Conservation (phyloP, 441 rosid genomes). For the Adansonia rubrostipa region DNA sequence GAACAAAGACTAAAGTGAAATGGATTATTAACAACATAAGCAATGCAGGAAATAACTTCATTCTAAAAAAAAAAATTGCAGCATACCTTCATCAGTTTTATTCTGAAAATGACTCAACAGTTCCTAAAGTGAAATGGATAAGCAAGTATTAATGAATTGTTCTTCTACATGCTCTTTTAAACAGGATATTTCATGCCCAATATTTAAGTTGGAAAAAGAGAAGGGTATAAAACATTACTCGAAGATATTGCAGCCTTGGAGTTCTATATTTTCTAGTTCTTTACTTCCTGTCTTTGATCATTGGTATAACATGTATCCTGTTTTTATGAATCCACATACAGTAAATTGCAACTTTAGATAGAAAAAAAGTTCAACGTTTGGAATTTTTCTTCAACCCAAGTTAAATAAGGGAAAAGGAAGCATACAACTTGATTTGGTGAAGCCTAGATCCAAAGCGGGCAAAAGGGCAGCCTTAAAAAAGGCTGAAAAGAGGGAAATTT, state of each 20-base stretch:
- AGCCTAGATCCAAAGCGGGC: too few species aligned
- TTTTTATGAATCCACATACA: background rate
- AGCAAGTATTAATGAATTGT: background rate
- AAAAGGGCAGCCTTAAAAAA: background rate
- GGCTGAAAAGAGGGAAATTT: background rate
- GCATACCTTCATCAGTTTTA: constrained; percentile 68
- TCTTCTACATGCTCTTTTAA: background rate
- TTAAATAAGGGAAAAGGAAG: too few species aligned
- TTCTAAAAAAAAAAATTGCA: background rate
- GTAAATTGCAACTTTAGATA: background rate
- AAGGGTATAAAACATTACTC: constrained; percentile 33
- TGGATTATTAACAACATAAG: background rate
- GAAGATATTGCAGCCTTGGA: constrained; percentile 72
- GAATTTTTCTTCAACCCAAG: too few species aligned
- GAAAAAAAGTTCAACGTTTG: background rate
- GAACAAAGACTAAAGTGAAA: background rate
- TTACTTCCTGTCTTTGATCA: constrained; percentile 73
- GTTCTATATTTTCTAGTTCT: constrained; percentile 81
- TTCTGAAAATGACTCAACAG: constrained; percentile 84
- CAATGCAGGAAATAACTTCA: background rate
- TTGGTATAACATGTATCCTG: constrained; percentile 68
- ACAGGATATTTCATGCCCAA: background rate
- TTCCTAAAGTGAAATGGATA: constrained; percentile 49
- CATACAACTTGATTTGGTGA: background rate
- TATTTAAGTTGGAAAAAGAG: background rate